Evolutionary conservation across 2,329 filamentous ascomycete genomes (phyloP), one percentile per base, ranked within the genome.

Genomic region (Trichophyton verrucosum): DNA sequence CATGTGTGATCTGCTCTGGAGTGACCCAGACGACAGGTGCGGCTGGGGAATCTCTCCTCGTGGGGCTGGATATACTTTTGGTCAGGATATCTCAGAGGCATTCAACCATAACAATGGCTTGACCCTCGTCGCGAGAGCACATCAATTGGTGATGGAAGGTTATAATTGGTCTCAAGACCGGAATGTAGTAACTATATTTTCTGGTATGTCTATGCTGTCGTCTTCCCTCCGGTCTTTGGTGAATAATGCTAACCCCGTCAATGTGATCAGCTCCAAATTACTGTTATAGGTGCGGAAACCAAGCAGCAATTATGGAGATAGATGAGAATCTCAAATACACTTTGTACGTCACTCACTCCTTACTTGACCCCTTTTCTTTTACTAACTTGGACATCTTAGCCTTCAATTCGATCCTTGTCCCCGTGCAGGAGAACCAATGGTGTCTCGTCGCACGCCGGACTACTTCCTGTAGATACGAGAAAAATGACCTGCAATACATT

Each of bases 301-400:
- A 97, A 77, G 94, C 94, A 61, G 94, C 94, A n/a, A 97, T 99
- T 75, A 99, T 99, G 94, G 94, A 97, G 78, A 99, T 99, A 75
- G 94, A 97, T 67, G 94, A 99, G 78, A 91, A 97, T 75, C 80
- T 99, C 73, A 97, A 99, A 81, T 99, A 97, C 78, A 97, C 94
- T 71, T 97, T 99, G 92, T 96, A 83, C 76, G 91, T 86, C 36
- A 49, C 13, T 13, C 11, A 4, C 40, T 8, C 61, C 27, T 22
- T 55, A 44, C 47, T 44, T 38, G 24, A 7, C 30, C 22, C 15
- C 8, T 57, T n/a, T 40, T 40, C 40, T 56, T 40, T n/a, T 5
- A 30, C 62, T 61, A 44, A 61, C 58, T 8, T 9, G 9, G 3
- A 42, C 9, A 7, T 20, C 44, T 20, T 70, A 99, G 94, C 87